These are phyloP conservation scores for Hericium coralloides DNA, from an alignment of 768 basidiomycete species.

Conservation along the genomic window DNA sequence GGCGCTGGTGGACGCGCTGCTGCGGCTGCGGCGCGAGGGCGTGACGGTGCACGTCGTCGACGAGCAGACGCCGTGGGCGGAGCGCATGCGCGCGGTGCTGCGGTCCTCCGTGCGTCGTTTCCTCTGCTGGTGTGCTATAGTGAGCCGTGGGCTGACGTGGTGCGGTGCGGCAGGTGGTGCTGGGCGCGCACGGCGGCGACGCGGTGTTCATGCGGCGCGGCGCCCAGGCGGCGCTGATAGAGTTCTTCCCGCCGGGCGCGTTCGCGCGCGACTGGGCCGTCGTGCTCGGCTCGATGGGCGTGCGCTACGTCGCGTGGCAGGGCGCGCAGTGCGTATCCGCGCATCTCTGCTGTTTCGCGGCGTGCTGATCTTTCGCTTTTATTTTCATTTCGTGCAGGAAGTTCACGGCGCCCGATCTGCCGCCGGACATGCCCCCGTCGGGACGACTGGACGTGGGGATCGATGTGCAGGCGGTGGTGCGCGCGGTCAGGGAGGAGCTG, in stretches of 20 bases:
- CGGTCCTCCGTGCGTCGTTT: slow-evolving; percentile 8
- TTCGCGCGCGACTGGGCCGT: slow-evolving; percentile 11
- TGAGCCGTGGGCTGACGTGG: neutral
- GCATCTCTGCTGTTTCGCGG: neutral
- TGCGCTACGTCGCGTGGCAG: slow-evolving; percentile 11
- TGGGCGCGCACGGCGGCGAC: slow-evolving; percentile 9
- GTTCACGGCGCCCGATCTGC: slow-evolving; percentile 2
- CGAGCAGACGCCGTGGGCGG: slow-evolving; percentile 7
- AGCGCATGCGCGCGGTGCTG: slow-evolving; percentile 10
- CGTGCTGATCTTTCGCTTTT: neutral
- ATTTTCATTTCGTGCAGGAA: slow-evolving; percentile 1
- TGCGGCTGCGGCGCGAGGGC: slow-evolving; percentile 29
- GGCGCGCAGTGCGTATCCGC: slow-evolving; percentile 5
- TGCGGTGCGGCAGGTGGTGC: slow-evolving; percentile 1
- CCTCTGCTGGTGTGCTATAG: neutral
- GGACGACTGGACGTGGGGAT: slow-evolving; percentile 3
- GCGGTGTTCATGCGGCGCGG: slow-evolving; percentile 9
- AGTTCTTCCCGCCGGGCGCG: slow-evolving; percentile 8
- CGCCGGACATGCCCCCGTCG: neutral
- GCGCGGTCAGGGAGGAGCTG: slow-evolving; percentile 6
- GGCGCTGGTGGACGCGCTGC: slow-evolving; percentile 49
- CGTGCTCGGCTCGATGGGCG: slow-evolving; percentile 10
- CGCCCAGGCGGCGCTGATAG: slow-evolving; percentile 7
- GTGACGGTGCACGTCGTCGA: slow-evolving; percentile 6
- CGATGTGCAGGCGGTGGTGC: slow-evolving; percentile 7